These are phyloP conservation scores for Spiromastix sp. DNA, from an alignment of 2,329 filamentous ascomycete species.

Conservation along the genomic window DNA sequence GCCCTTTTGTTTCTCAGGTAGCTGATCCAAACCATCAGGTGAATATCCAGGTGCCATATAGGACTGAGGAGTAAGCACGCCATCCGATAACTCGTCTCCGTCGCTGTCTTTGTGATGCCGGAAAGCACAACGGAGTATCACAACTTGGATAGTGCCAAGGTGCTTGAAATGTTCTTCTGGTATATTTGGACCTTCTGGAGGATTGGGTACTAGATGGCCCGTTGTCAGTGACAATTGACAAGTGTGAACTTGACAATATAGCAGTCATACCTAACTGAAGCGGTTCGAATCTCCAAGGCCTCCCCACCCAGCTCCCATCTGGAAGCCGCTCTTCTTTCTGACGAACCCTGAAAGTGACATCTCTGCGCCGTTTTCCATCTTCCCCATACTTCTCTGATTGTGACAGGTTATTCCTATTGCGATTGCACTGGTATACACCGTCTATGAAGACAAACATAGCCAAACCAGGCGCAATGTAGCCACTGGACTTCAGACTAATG, in stretches of 20 bases:
- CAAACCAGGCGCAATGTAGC: constrained; percentile 44
- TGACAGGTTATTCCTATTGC: constrained; percentile 36
- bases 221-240: not conserved
- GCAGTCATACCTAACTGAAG: constrained; percentile 37
- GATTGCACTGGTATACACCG: constrained; percentile 48
- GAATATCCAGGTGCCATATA: constrained; percentile 14
- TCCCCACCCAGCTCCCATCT: constrained; percentile 39
- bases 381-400: constrained; percentile 8
- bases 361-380: constrained; percentile 20
- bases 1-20: too few relatives aligned
- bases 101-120: constrained; percentile 10
- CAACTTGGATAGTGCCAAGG: constrained; percentile 21
- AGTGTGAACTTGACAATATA: not conserved
- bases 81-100: constrained; percentile 12
- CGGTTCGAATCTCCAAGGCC: constrained; percentile 44
- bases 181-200: not conserved
- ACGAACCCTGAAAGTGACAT: constrained; percentile 40
- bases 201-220: not conserved
- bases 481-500: constrained; percentile 38
- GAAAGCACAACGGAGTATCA: constrained; percentile 19
- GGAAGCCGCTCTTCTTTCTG: constrained; percentile 43
- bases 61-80: constrained; percentile 11
- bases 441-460: constrained; percentile 49
- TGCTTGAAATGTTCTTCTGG: constrained; percentile 13
- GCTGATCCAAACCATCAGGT: constrained; percentile 12